Percentiles rank a stretch among this genome's conserved stretches.
Evolutionary conservation across 2,329 filamentous ascomycete genomes (phyloP).

Genomic region (Paraphoma chrysanthemicola): DNA sequence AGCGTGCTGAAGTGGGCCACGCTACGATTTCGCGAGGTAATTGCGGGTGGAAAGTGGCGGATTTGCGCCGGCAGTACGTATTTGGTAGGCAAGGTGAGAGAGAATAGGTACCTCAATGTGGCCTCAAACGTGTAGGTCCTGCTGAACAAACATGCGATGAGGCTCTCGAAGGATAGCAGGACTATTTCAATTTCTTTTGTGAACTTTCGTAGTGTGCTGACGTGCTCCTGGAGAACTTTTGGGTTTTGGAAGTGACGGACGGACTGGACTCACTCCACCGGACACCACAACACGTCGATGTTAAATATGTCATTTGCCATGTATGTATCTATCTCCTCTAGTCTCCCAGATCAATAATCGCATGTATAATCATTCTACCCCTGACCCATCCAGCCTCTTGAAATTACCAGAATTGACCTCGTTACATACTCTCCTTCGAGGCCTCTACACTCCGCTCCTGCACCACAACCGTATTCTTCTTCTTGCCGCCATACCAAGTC

Average conservation of each 20-base stretch:
- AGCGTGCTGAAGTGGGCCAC: not conserved
- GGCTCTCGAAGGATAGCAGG: not conserved
- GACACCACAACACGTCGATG: not conserved
- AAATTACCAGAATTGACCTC: too few relatives aligned
- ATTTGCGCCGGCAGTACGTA: not conserved
- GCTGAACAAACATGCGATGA: not conserved
- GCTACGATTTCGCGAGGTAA: not conserved
- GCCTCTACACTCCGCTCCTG: conserved; percentile 14
- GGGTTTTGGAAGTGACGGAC: not conserved
- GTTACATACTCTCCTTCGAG: not conserved
- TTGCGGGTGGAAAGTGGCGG: not conserved
- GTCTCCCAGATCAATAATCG: not conserved
- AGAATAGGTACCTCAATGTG: not conserved
- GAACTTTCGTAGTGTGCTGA: not conserved
- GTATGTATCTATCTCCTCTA: not conserved
- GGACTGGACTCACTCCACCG: not conserved
- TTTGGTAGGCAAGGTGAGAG: not conserved
- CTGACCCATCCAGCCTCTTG: too few relatives aligned
- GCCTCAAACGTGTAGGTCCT: not conserved
- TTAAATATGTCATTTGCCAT: too few relatives aligned
- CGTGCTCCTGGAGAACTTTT: not conserved
- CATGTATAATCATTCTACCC: too few relatives aligned
- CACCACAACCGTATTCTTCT: conserved; percentile 1
- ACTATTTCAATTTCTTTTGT: not conserved
- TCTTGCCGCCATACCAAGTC: conserved; percentile 28